Evolutionary conservation across 2,329 filamentous ascomycete genomes (phyloP).

Genomic region (Hypoxylon sp.): DNA sequence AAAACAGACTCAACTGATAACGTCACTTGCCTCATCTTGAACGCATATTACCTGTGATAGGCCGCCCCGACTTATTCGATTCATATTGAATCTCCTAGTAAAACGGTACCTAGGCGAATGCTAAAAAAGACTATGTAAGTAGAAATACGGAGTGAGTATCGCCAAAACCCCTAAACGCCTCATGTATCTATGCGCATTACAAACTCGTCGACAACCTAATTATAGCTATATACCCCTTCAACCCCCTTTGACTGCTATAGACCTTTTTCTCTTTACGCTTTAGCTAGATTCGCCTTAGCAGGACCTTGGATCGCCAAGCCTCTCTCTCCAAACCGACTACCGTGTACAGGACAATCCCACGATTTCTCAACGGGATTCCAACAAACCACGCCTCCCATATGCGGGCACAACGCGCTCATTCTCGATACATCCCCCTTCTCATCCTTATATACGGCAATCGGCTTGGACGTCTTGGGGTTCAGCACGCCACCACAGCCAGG

Average conservation of each 20-base stretch:
- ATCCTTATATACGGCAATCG: conserved; percentile 70
- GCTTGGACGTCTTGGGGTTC: conserved; percentile 63
- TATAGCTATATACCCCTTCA: not conserved
- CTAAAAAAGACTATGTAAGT: not conserved
- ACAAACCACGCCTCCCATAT: conserved; percentile 69
- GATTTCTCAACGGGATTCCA: conserved; percentile 69
- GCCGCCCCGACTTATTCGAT: not conserved
- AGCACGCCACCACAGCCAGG: conserved; percentile 67
- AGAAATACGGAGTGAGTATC: not conserved
- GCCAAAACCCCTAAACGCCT: not conserved
- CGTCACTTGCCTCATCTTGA: not conserved
- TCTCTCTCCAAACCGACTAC: conserved; percentile 58
- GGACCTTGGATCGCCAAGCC: conserved; percentile 58
- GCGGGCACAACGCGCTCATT: conserved; percentile 70
- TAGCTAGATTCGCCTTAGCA: conserved; percentile 44
- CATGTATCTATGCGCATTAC: not conserved
- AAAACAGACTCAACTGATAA: not conserved
- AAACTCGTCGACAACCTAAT: not conserved
- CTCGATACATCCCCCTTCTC: conserved; percentile 65
- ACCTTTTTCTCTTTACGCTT: not conserved
- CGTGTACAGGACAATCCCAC: conserved; percentile 68
- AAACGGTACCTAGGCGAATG: not conserved
- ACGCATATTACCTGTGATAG: not conserved
- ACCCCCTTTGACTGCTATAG: not conserved
- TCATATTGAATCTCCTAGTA: not conserved